These are phyloP conservation scores for Thielaviopsis populi DNA, from an alignment of 2,329 filamentous ascomycete genomes.

Conservation along the genomic window DNA sequence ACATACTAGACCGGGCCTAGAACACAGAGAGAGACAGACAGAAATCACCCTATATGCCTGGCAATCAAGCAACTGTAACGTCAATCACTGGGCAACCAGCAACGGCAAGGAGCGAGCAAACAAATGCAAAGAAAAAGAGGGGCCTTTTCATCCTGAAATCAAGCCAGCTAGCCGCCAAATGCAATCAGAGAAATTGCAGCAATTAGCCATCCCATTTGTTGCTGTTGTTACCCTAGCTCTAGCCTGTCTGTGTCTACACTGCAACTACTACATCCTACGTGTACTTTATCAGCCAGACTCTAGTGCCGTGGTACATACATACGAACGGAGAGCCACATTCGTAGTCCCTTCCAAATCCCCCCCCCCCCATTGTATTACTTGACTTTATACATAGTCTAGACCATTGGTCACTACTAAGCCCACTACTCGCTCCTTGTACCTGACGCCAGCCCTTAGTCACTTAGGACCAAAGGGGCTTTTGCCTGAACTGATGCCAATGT, in stretches of 20 bases:
- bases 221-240: background rate
- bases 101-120: background rate
- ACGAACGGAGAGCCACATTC: background rate
- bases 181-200: background rate
- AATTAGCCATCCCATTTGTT: background rate
- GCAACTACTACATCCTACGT: too few species aligned
- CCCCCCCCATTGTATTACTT: too few species aligned
- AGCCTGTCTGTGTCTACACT: background rate
- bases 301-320: too few species aligned
- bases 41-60: background rate
- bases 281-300: too few species aligned
- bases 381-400: background rate
- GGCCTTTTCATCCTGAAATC: background rate
- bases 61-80: background rate
- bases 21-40: background rate
- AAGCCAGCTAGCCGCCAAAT: background rate
- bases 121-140: background rate
- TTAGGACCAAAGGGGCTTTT: background rate
- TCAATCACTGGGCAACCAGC: background rate
- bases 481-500: too few species aligned
- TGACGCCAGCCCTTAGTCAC: background rate
- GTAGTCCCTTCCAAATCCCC: background rate
- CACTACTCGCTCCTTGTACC: constrained; percentile 5
- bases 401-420: background rate
- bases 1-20: background rate